Conservation (phyloP, 208 protist species). For the Leishmania lainsoni region DNA sequence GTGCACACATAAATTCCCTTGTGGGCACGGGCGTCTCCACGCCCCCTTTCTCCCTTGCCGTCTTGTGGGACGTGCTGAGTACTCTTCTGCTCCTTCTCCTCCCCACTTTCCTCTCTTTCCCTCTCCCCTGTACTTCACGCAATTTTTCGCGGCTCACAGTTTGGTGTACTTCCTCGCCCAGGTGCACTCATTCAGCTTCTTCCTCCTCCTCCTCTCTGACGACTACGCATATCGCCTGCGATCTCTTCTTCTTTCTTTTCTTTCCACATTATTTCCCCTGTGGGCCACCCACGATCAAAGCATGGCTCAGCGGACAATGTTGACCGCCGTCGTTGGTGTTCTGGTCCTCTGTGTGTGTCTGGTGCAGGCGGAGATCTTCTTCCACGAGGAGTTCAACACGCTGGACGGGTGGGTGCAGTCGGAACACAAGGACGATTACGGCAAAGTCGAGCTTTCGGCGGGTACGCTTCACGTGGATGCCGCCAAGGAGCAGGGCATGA, state of each 20-base stretch:
- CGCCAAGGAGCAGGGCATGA: constrained; percentile 77
- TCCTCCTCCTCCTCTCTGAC: neutral
- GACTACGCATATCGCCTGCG: neutral
- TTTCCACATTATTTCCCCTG: neutral
- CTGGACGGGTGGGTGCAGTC: constrained; percentile 67
- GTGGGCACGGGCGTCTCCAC: neutral
- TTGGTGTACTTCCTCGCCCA: too few species aligned
- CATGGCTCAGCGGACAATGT: constrained; percentile 9
- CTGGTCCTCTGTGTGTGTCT: constrained; percentile 30
- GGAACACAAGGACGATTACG: constrained; percentile 56
- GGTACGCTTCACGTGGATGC: constrained; percentile 64
- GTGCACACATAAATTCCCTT: neutral
- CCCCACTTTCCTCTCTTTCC: neutral
- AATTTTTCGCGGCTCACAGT: too few species aligned
- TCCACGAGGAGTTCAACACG: constrained; percentile 76
- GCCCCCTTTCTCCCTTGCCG: neutral
- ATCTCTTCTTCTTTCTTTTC: neutral
- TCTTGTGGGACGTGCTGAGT: neutral
- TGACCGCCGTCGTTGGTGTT: constrained; percentile 28
- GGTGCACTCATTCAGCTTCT: neutral
- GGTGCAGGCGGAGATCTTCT: constrained; percentile 53
- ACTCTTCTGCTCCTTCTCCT: neutral
- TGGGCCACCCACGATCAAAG: neutral
- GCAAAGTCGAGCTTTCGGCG: constrained; percentile 58
- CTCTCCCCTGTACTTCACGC: neutral